Conservation (phyloP, 768 basidiomycete genomes). For the Tremella yokohamensis region DNA sequence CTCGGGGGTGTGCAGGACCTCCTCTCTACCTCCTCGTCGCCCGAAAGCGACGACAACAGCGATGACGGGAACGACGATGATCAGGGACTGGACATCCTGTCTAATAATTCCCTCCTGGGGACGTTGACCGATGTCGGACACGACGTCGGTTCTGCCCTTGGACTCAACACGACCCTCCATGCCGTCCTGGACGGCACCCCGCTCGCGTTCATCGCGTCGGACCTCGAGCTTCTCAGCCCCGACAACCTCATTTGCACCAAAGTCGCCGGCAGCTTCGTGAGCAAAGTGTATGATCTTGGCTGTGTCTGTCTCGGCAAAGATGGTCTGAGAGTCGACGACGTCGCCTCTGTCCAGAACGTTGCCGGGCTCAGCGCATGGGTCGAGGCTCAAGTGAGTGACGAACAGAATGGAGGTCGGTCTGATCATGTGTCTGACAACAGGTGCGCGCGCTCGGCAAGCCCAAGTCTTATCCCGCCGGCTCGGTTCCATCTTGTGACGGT, state of each 20-base stretch:
- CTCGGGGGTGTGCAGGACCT: too few species aligned
- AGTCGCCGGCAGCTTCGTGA: constrained; percentile 3
- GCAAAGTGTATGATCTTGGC: constrained; percentile 11
- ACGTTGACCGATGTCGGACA: background rate
- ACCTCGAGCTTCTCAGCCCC: background rate
- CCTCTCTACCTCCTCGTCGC: too few species aligned
- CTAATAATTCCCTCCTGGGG: background rate
- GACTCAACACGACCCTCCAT: background rate
- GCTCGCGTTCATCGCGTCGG: background rate
- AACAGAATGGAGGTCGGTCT: background rate
- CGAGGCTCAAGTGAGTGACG: constrained; percentile 8
- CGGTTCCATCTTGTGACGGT: constrained; percentile 4
- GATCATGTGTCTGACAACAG: constrained; percentile 4
- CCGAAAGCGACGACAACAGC: too few species aligned
- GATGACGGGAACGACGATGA: too few species aligned
- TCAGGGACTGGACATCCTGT: background rate
- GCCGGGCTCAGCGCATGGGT: constrained; percentile 13
- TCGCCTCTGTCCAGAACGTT: constrained; percentile 8
- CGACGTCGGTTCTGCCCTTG: background rate
- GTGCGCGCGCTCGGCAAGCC: constrained; percentile 1
- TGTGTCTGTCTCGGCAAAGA: constrained; percentile 9
- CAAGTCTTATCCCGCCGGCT: background rate
- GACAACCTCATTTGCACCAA: constrained; percentile 3
- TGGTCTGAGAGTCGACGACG: constrained; percentile 9
- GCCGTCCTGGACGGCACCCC: background rate